Conservation (phyloP, 2,329 filamentous ascomycete genomes). For the Stagonosporopsis cucurbitacearum region DNA sequence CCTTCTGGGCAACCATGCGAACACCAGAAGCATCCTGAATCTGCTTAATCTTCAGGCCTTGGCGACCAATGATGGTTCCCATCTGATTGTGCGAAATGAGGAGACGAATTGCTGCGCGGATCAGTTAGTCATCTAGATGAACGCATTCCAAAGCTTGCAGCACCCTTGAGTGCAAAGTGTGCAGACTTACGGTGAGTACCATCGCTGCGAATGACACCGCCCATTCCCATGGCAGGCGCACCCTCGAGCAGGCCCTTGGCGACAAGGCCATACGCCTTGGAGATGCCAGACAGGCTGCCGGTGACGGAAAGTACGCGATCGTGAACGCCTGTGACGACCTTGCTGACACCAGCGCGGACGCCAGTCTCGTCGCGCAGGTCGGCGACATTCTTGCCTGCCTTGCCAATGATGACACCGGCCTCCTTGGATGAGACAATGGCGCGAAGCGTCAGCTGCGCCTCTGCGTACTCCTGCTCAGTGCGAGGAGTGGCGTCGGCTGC, state of each 20-base stretch:
- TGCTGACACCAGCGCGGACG: constrained; percentile 97
- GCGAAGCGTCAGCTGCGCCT: constrained; percentile 89
- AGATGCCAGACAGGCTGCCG: constrained; percentile 84
- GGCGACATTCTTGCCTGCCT: constrained; percentile 97
- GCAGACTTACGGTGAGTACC: constrained; percentile 87
- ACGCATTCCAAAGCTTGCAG: not conserved
- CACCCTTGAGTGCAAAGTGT: not conserved
- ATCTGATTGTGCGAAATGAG: constrained; percentile 99
- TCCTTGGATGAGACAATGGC: constrained; percentile 99
- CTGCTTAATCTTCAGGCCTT: constrained; percentile 98
- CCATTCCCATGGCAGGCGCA: constrained; percentile 95
- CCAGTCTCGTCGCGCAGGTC: constrained; percentile 97
- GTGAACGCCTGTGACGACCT: constrained; percentile 96
- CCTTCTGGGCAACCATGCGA: constrained; percentile 99
- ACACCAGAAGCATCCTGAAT: constrained; percentile 97
- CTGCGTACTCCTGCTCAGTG: constrained; percentile 96
- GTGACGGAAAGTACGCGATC: constrained; percentile 97
- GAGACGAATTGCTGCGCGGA: constrained; percentile 80
- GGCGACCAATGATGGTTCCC: constrained; percentile 97
- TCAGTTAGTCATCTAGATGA: constrained; percentile 24
- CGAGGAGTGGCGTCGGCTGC: constrained; percentile 82
- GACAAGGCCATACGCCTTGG: constrained; percentile 91
- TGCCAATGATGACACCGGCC: constrained; percentile 98
- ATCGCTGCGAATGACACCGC: constrained; percentile 79
- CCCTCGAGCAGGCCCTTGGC: constrained; percentile 91